Evolutionary conservation across 108 stramenopile genomes (phyloP).

Genomic region (Craspedostauros australis): DNA sequence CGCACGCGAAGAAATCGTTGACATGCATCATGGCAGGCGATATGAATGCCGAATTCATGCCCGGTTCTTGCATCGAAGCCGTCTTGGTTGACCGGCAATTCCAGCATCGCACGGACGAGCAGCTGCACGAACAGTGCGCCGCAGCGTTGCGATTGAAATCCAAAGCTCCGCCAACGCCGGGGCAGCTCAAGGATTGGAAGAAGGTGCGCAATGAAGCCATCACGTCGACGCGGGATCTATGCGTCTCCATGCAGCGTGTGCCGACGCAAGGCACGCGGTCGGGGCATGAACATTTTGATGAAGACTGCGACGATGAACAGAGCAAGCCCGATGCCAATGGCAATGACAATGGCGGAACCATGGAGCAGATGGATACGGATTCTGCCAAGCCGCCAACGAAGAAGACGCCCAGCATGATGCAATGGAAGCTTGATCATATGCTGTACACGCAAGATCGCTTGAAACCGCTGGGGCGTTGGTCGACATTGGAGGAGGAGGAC

Average conservation of each 20-base stretch:
- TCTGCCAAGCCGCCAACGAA: not conserved
- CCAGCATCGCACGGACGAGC: not conserved
- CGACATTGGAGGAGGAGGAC: slow-evolving; percentile 40
- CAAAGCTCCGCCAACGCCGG: no score
- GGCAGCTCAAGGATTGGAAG: slow-evolving; percentile 36
- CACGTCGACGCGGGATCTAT: slow-evolving; percentile 15
- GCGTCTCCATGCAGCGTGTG: slow-evolving; percentile 19
- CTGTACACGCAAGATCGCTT: slow-evolving; percentile 31
- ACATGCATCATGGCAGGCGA: slow-evolving; percentile 43
- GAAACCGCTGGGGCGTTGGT: slow-evolving; percentile 17
- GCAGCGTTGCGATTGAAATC: no score
- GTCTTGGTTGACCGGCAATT: slow-evolving; percentile 9
- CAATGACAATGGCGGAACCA: no score
- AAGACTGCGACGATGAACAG: no score
- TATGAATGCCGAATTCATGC: slow-evolving; percentile 36
- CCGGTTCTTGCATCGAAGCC: slow-evolving; percentile 33
- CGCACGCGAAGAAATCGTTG: not conserved
- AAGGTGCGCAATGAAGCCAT: slow-evolving; percentile 17
- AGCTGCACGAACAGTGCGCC: slow-evolving; percentile 17
- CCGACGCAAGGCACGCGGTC: slow-evolving; percentile 30
- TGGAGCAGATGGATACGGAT: no score
- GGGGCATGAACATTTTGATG: slow-evolving; percentile 43
- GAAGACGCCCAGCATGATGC: slow-evolving; percentile 13
- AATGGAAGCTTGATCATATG: slow-evolving; percentile 51
- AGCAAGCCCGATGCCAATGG: no score